Evolutionary conservation across 768 basidiomycete genomes (phyloP), one percentile per base, ranked within the genome.

Genomic region (Boletus barrowsii): DNA sequence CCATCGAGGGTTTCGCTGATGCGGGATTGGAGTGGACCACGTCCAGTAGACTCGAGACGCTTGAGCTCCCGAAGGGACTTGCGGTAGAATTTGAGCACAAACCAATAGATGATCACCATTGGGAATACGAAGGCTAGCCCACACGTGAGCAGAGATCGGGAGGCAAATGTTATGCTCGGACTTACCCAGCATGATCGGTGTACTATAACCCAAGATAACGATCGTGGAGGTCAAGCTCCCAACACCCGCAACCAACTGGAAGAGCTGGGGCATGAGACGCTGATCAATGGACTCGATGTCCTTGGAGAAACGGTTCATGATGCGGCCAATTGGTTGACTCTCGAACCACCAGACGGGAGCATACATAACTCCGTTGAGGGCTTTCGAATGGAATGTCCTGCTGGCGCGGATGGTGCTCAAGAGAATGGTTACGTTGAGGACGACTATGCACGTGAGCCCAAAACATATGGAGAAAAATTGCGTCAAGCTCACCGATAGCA

Each of bases 1-100:
- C 80, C 81, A 20, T 73, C 73, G 5, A 83, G 70, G 2, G 75
- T 77, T 64, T 82, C 81, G 41, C 72, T 74, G 66, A 81, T 81
- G 51, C 77, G 77, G 3, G 78, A 73, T 54, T 82, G 81, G 18
- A 83, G 75, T 3, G 75, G 72, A 8, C 75, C 76, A 13, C 78
- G 76, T 5, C 79, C 71, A 41, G 73, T 68, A 41, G 76, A 74
- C 58, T 81, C 79, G 59, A 65, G 43, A 41, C 62, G 61, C 65
- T 82, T 81, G 66, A 81, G 72, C 60, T 79, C 77, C 18, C 79
- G 70, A 0, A 78, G 73, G 11, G 72, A 72, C n/a, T 68, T 67
- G 56, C 79, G 76, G 67, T 81, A 80, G 72, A 77, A 80, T 5
- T 53, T 62, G 14, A 78, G 77, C 33, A 72, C 72, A 61, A 75